Percentiles rank a stretch among this genome's conserved stretches.
Conservation (phyloP, 2,329 filamentous ascomycete species). For the Talaromyces piceae region DNA sequence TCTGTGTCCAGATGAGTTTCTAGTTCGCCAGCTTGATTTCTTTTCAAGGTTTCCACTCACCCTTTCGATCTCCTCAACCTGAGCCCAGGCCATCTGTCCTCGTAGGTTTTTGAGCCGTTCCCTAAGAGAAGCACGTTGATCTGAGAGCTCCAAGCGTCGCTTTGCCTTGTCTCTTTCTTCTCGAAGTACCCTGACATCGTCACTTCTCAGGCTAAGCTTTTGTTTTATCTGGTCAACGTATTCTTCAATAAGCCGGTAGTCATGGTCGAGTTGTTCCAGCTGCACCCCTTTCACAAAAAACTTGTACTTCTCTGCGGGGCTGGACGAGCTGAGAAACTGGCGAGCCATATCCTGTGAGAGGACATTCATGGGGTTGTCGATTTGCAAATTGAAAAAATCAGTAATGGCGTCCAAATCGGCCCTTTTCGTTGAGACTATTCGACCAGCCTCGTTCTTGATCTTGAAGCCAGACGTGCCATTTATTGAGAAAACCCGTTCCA, state of each 20-base stretch:
- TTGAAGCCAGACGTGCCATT: conserved; percentile 75
- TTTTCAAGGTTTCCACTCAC: conserved; percentile 19
- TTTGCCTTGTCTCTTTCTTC: conserved; percentile 54
- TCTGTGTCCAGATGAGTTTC: conserved; percentile 15
- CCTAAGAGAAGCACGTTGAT: conserved; percentile 59
- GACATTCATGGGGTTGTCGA: conserved; percentile 94
- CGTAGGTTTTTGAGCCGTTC: conserved; percentile 52
- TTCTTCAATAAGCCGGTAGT: conserved; percentile 79
- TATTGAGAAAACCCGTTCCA: conserved; percentile 83
- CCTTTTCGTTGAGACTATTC: conserved; percentile 72
- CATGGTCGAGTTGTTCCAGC: conserved; percentile 81
- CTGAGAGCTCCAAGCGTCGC: conserved; percentile 56
- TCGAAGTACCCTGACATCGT: conserved; percentile 58
- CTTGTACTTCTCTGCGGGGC: conserved; percentile 79
- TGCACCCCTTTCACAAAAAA: conserved; percentile 95
- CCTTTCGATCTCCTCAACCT: conserved; percentile 70
- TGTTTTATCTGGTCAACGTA: conserved; percentile 64
- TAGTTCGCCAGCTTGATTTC: not conserved
- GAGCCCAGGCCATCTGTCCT: conserved; percentile 74
- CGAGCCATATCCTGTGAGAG: conserved; percentile 92
- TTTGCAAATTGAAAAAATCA: conserved; percentile 86
- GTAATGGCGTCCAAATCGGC: conserved; percentile 84
- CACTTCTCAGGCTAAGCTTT: conserved; percentile 54
- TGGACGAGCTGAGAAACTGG: conserved; percentile 82
- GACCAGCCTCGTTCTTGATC: conserved; percentile 65